Base-by-base conservation (phyloP, 176 grass and related monocot species). In the Oryza meyeriana region DNA sequence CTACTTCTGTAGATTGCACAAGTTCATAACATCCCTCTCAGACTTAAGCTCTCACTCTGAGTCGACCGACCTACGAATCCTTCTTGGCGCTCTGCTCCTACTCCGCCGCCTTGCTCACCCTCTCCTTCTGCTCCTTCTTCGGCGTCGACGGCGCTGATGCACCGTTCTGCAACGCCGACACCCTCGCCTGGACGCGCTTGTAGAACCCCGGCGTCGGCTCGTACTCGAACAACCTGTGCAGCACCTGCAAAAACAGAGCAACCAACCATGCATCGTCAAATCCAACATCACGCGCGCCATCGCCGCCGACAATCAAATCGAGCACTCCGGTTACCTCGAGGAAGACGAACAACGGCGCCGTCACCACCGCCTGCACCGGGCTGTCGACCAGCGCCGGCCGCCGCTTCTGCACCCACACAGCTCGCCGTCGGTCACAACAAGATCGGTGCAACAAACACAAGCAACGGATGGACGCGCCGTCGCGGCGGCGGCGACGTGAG, bases 301-400 rank as follows among this genome's bases (percentile, higher is more conserved):
- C 9, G 55, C 7, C n/a, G 50, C 5, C 50, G 50, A 55, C 20
- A 12, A 45, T 45, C 50, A 55, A 57, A n/a, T 57, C 52, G 52
- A 57, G 22, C 20, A 47, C 8, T 8, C 13, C 44, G 48, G 18
- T 8, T 59, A 59, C 69, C 69, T 71, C 69, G 69, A 71, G 1
- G 69, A 71, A 71, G n/a, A 71, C n/a, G 69, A 71, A 45, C 22
- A 71, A 27, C 3, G 69, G 69, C 38, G 69, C 69, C 24, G 38
- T 71, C 38, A 71, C 1, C 38, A 71, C 22, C 24, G 69, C 69
- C 39, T 71, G 38, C 22, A 71, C 22, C 35, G 39, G 24, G 69
- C 39, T 28, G 6, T 71, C 69, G 10, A 71, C 38, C 11, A 71
- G 69, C 34, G 24, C 69, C 12, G 69, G 69, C 34, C 69, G 38